A percentile compares a stretch with the other conserved stretches of the same genome.
Evolutionary conservation across 495 filamentous ascomycete species (phyloP).

Genomic region (Thozetella sp.): DNA sequence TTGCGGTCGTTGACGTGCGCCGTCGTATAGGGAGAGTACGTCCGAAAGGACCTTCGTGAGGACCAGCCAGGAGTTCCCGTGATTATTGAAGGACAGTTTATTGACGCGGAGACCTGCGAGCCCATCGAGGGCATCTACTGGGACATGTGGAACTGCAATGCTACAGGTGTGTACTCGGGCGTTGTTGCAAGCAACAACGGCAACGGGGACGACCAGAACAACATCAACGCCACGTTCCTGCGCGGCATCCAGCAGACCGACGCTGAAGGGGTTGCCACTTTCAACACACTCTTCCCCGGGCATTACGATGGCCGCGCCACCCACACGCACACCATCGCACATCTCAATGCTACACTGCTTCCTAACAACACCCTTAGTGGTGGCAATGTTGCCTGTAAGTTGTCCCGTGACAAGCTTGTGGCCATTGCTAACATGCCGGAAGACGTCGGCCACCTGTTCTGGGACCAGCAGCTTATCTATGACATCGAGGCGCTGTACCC

Average conservation of each 20-base stretch:
- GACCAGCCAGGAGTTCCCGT: slow-evolving; percentile 50
- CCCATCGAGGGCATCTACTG: slow-evolving; percentile 51
- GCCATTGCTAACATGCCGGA: slow-evolving; percentile 30
- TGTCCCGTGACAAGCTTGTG: too few relatives aligned
- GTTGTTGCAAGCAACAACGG: slow-evolving; percentile 30
- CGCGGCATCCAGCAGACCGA: slow-evolving; percentile 52
- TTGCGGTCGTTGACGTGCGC: too few relatives aligned
- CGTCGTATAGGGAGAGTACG: slow-evolving; percentile 29
- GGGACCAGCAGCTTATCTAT: slow-evolving; percentile 50
- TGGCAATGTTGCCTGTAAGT: too few relatives aligned
- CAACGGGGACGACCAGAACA: slow-evolving; percentile 7
- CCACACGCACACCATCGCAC: slow-evolving; percentile 41
- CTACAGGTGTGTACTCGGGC: slow-evolving; percentile 58
- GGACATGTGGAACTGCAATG: slow-evolving; percentile 55
- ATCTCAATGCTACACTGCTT: slow-evolving; percentile 48
- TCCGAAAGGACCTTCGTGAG: slow-evolving; percentile 52
- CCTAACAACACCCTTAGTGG: slow-evolving; percentile 50
- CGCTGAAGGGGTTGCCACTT: slow-evolving; percentile 46
- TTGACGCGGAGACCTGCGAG: slow-evolving; percentile 54
- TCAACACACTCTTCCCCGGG: slow-evolving; percentile 53
- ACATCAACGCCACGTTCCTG: slow-evolving; percentile 45
- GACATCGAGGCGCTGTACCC: slow-evolving; percentile 54
- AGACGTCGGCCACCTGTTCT: slow-evolving; percentile 63
- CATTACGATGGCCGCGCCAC: slow-evolving; percentile 43
- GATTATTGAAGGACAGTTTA: slow-evolving; percentile 55